These are phyloP conservation scores for Infundibulicybe gibba DNA, from an alignment of 768 basidiomycete genomes.

Conservation along the genomic window DNA sequence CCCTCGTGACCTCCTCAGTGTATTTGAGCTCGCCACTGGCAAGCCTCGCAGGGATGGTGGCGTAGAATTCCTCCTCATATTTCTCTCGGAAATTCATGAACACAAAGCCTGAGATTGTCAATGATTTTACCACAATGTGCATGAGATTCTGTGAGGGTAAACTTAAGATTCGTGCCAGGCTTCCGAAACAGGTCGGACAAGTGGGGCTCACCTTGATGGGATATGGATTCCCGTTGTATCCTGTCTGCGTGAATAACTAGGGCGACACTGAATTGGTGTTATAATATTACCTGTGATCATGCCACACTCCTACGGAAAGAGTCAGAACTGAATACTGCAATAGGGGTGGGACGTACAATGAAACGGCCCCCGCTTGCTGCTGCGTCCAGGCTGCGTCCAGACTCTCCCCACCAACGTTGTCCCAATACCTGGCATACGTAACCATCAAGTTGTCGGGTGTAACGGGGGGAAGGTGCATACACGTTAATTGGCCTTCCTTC, in stretches of 20 bases:
- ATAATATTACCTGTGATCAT: conserved; percentile 25
- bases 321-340: background rate
- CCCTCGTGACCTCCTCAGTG: conserved; percentile 38
- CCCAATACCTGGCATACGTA: conserved; percentile 40
- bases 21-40: conserved; percentile 43
- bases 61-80: conserved; percentile 36
- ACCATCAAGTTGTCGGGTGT: background rate
- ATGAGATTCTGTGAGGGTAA: conserved; percentile 29
- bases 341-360: conserved; percentile 30
- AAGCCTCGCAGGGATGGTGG: conserved; percentile 32
- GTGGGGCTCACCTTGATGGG: conserved; percentile 20
- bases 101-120: conserved; percentile 35
- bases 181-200: background rate
- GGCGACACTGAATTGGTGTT: background rate
- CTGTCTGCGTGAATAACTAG: conserved; percentile 2
- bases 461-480: conserved; percentile 14
- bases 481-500: conserved; percentile 49
- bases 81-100: conserved; percentile 25
- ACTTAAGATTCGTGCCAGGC: background rate
- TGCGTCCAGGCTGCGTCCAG: conserved; percentile 54
- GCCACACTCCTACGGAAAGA: conserved; percentile 29
- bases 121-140: conserved; percentile 35
- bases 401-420: conserved; percentile 57
- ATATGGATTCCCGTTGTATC: conserved; percentile 25
- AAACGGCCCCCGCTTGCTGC: conserved; percentile 43